These are phyloP conservation scores for Hortaea werneckii DNA, from an alignment of 2,329 filamentous ascomycete genomes.

Conservation along the genomic window DNA sequence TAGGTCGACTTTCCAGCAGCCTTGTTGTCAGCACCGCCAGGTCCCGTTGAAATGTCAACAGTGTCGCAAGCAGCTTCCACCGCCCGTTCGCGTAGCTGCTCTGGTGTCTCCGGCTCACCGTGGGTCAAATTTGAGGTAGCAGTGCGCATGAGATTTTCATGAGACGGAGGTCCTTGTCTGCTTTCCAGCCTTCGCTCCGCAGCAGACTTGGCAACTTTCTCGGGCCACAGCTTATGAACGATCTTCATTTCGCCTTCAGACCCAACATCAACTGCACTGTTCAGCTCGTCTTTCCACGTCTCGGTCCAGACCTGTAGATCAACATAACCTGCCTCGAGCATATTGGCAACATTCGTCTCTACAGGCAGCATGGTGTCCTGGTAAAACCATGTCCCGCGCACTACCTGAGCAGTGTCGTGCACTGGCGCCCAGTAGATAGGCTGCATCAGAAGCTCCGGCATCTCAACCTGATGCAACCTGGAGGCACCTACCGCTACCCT, in stretches of 20 bases:
- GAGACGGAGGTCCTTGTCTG: slow-evolving; percentile 7
- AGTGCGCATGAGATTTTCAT: slow-evolving; percentile 13
- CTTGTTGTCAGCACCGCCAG: slow-evolving; percentile 38
- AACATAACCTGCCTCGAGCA: slow-evolving; percentile 80
- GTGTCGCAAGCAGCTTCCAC: slow-evolving; percentile 37
- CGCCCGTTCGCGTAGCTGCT: slow-evolving; percentile 33
- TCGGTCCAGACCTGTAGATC: slow-evolving; percentile 81
- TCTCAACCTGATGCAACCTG: slow-evolving; percentile 76
- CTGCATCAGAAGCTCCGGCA: slow-evolving; percentile 74
- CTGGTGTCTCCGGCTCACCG: slow-evolving; percentile 29
- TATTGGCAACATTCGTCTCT: slow-evolving; percentile 76
- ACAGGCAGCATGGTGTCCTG: slow-evolving; percentile 89
- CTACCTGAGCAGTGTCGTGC: slow-evolving; percentile 74
- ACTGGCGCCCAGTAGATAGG: slow-evolving; percentile 97
- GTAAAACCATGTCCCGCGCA: slow-evolving; percentile 94
- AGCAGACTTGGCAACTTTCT: slow-evolving; percentile 46
- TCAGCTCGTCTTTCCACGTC: slow-evolving; percentile 85
- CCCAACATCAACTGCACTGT: slow-evolving; percentile 82
- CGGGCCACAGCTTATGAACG: slow-evolving; percentile 71
- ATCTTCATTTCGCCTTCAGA: slow-evolving; percentile 87
- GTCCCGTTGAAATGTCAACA: slow-evolving; percentile 38
- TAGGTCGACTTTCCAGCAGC: slow-evolving; percentile 33
- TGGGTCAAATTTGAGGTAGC: slow-evolving; percentile 21
- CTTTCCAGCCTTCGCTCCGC: slow-evolving; percentile 33
- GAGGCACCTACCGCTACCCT: slow-evolving; percentile 80